These are phyloP conservation scores for Herpotrichia juniperi DNA, from an alignment of 2,329 filamentous ascomycete species.

Conservation along the genomic window DNA sequence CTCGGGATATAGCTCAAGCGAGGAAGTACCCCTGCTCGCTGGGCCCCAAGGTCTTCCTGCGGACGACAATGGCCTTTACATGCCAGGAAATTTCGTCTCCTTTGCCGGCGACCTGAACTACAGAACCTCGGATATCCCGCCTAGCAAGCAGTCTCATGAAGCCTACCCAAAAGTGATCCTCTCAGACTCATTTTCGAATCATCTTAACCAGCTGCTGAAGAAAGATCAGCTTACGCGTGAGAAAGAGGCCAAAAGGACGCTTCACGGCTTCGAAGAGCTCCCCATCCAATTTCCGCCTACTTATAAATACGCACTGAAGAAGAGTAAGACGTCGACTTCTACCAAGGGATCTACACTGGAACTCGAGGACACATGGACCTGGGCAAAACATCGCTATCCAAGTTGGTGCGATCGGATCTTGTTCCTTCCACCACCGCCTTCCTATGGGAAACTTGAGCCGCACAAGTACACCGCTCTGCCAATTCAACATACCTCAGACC, in stretches of 20 bases:
- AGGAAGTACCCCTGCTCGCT: conserved; percentile 41
- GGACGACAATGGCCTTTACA: conserved; percentile 71
- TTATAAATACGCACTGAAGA: conserved; percentile 76
- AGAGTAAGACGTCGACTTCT: conserved; percentile 4
- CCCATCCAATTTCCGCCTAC: conserved; percentile 83
- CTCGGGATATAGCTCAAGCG: conserved; percentile 33
- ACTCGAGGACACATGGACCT: conserved; percentile 63
- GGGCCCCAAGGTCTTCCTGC: conserved; percentile 22
- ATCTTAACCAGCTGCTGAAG: conserved; percentile 71
- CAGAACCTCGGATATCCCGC: conserved; percentile 73
- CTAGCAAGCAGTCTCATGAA: conserved; percentile 61
- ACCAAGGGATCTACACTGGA: conserved; percentile 21
- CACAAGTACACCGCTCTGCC: conserved; percentile 76
- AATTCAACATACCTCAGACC: conserved; percentile 82
- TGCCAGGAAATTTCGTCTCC: conserved; percentile 77
- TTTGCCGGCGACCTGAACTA: conserved; percentile 95
- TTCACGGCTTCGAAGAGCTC: conserved; percentile 80
- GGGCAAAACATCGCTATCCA: conserved; percentile 81
- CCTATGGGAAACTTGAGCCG: conserved; percentile 56
- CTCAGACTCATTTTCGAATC: conserved; percentile 54
- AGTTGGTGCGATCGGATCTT: conserved; percentile 93
- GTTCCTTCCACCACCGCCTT: conserved; percentile 64
- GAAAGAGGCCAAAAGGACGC: conserved; percentile 68
- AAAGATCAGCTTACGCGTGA: conserved; percentile 83
- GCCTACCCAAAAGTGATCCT: conserved; percentile 68